A percentile compares a stretch with the other conserved stretches of the same genome.
phyloP scores from a whole-genome alignment of 2,329 filamentous ascomycete genomes.

The Neonectria ditissima region DNA sequence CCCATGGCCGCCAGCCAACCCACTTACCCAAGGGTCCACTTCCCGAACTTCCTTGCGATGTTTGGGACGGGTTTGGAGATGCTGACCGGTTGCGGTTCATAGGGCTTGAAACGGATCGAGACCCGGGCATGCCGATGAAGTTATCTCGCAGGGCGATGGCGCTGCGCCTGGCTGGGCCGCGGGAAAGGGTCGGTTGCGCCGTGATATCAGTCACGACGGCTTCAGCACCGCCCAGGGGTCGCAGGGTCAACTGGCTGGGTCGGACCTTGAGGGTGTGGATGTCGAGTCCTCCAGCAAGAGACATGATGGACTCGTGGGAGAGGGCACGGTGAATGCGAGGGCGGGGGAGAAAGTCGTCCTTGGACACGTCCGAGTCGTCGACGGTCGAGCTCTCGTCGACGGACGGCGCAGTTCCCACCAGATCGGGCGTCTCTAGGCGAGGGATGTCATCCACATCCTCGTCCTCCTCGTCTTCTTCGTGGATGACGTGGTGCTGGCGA shows the following conservation, averaged over 20 bases:
- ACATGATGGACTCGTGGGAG: slow-evolving; percentile 92
- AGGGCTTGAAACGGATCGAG: slow-evolving; percentile 49
- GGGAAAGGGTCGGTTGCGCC: slow-evolving; percentile 68
- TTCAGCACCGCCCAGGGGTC: slow-evolving; percentile 65
- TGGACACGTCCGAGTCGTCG: slow-evolving; percentile 46
- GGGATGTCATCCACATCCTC: slow-evolving; percentile 35
- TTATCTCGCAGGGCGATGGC: slow-evolving; percentile 70
- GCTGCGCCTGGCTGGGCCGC: slow-evolving; percentile 59
- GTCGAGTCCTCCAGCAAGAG: slow-evolving; percentile 87
- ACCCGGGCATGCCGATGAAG: slow-evolving; percentile 55
- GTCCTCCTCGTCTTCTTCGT: slow-evolving; percentile 54
- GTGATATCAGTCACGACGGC: slow-evolving; percentile 70
- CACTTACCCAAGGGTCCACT: slow-evolving; percentile 54
- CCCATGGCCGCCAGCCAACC: slow-evolving; percentile 64
- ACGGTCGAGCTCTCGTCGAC: slow-evolving; percentile 52
- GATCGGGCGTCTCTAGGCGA: slow-evolving; percentile 40
- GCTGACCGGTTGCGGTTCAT: slow-evolving; percentile 41
- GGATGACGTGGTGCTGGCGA: slow-evolving; percentile 46
- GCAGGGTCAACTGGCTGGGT: slow-evolving; percentile 78
- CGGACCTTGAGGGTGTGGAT: slow-evolving; percentile 84
- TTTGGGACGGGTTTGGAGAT: slow-evolving; percentile 42
- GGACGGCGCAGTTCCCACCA: slow-evolving; percentile 45
- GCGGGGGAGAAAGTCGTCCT: slow-evolving; percentile 53
- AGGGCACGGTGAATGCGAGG: slow-evolving; percentile 71
- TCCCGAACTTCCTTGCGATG: slow-evolving; percentile 39